Evolutionary conservation across 805 yeast species (phyloP).

Genomic region (Lipomyces mesembrius): DNA sequence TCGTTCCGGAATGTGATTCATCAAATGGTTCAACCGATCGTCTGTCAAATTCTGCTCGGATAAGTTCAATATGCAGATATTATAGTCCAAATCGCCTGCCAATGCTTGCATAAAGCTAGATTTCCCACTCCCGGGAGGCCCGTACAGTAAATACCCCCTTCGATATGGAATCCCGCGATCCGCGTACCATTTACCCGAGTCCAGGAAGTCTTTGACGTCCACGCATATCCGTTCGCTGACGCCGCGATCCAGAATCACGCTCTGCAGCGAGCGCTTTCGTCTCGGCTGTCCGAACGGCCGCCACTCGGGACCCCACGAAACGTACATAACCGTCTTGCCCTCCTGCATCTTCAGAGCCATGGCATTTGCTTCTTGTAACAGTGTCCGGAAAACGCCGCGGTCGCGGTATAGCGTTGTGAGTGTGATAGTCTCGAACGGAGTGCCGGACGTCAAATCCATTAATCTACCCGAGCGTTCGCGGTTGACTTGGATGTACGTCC

Average conservation of each 20-base stretch:
- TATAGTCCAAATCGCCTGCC: constrained; percentile 95
- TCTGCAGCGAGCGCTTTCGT: constrained; percentile 78
- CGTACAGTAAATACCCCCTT: constrained; percentile 89
- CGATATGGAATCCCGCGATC: constrained; percentile 97
- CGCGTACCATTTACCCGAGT: constrained; percentile 86
- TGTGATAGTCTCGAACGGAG: constrained; percentile 96
- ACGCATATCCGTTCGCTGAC: constrained; percentile 65
- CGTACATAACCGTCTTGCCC: constrained; percentile 91
- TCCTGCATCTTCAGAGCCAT: constrained; percentile 81
- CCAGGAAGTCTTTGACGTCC: constrained; percentile 81
- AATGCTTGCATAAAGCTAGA: constrained; percentile 94
- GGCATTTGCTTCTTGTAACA: constrained; percentile 81
- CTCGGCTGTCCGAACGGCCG: constrained; percentile 96
- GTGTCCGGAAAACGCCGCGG: constrained; percentile 65
- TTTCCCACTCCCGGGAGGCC: constrained; percentile 98
- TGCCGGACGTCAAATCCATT: constrained; percentile 85
- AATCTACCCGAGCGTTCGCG: constrained; percentile 90
- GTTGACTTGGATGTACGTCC: constrained; percentile 85
- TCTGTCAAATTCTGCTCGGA: constrained; percentile 92
- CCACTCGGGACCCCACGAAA: constrained; percentile 99
- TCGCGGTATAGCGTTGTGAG: constrained; percentile 88
- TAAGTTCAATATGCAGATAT: constrained; percentile 88
- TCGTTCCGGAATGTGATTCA: constrained; percentile 94
- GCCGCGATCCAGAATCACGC: constrained; percentile 82
- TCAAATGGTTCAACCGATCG: constrained; percentile 88